Base-by-base conservation (phyloP, 2,329 filamentous ascomycete species). In the Cytospora piceicola region DNA sequence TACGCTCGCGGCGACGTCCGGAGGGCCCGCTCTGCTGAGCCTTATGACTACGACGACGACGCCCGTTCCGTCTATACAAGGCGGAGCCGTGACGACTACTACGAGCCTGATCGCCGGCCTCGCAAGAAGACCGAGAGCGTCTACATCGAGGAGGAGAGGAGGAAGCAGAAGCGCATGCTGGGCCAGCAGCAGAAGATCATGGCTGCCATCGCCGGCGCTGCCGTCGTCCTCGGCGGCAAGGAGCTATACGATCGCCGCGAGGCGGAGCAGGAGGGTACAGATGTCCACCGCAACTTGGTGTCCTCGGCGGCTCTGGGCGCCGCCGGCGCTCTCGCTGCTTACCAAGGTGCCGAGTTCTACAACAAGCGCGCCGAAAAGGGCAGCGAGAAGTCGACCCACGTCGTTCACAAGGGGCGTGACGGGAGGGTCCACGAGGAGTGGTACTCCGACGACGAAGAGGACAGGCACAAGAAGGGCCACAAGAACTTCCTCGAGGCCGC, bases 171-270 rank as follows among this genome's bases (percentile, higher is more conserved):
- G 70, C 80, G 85, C 70, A 80, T 83, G 67, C 77, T 89, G 66
- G 83, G 82, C 67, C 85, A 88, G 76, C 85, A 89, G 71, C 83
- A 90, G 70, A 88, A 89, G 76, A 87, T 90, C 69, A 81, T 89
- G 56, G 87, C 87, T 27, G 88, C 86, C n/a, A 82, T 89, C 39
- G 84, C 85, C 42, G 88, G 88, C 52, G 88, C 87, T 61, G 85
- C 87, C 36, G 76, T 90, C 27, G 85, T 86, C n/a, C 85, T 86
- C 12, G 87, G 87, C 59, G 85, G 85, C 59, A 90, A 90, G 76
- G 88, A 90, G 73, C 75, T 89, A 5, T 90, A 83, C 74, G 87
- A 90, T 71, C 86, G 87, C 67, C 83, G 79, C 69, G 84, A 89
- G 71, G 85, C 82, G 68, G 83, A 81, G 69, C 74, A 82, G 63